These are phyloP conservation scores for Grammothele lineata DNA, from an alignment of 768 basidiomycete genomes.

Conservation along the genomic window DNA sequence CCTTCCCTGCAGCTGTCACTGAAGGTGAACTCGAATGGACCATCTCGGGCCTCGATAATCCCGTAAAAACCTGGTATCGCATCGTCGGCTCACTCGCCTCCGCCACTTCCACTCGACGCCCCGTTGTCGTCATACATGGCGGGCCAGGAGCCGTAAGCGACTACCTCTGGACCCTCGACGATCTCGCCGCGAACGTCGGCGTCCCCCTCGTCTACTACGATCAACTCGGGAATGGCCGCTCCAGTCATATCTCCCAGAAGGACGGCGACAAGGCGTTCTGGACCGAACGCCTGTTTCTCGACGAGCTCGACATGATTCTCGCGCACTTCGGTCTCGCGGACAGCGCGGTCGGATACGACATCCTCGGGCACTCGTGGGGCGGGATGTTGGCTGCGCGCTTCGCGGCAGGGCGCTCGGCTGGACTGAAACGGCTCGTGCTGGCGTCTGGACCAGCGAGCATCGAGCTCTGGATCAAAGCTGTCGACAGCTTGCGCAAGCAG, in stretches of 20 bases:
- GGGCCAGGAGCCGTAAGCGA: conserved; percentile 46
- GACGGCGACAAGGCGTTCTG: conserved; percentile 40
- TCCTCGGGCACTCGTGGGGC: conserved; percentile 42
- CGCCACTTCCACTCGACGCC: conserved; percentile 27
- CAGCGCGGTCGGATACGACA: conserved; percentile 35
- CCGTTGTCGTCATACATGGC: conserved; percentile 51
- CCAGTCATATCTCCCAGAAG: conserved; percentile 50
- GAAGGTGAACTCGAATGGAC: neutral
- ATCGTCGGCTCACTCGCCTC: conserved; percentile 35
- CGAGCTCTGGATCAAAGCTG: conserved; percentile 28
- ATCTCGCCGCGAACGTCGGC: conserved; percentile 30
- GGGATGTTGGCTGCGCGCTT: conserved; percentile 40
- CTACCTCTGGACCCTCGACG: conserved; percentile 37
- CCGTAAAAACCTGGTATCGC: conserved; percentile 45
- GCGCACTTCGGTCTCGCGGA: conserved; percentile 40
- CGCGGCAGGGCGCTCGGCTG: conserved; percentile 26
- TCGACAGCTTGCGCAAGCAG: conserved; percentile 20
- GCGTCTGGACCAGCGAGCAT: conserved; percentile 26
- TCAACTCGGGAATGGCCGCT: conserved; percentile 50
- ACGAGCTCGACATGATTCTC: conserved; percentile 43
- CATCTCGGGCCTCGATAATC: too few species aligned
- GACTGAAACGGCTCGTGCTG: conserved; percentile 30
- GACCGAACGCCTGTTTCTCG: conserved; percentile 45
- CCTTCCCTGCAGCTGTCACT: too few species aligned
- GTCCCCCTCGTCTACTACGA: conserved; percentile 51